phyloP scores from a whole-genome alignment of 345 rosid genomes.

The Populus euphratica region DNA sequence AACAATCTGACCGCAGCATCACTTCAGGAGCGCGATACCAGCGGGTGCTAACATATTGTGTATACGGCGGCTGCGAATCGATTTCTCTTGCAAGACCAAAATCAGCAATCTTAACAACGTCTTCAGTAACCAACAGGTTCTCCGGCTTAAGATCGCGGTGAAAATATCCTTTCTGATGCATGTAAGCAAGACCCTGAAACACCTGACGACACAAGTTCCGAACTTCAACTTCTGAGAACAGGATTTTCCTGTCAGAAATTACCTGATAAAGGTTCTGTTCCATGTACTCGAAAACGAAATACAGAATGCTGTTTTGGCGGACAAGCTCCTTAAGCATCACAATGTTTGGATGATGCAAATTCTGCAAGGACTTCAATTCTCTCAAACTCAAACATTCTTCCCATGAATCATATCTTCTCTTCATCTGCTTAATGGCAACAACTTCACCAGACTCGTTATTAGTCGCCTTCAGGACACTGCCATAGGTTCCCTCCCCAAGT shows the following conservation, averaged over 20 bases:
- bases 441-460: slow-evolving; percentile 80
- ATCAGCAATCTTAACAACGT: slow-evolving; percentile 82
- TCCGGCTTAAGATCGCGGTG: slow-evolving; percentile 99
- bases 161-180: slow-evolving; percentile 90
- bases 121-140: slow-evolving; percentile 74
- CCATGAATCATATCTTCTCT: slow-evolving; percentile 89
- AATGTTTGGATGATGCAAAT: slow-evolving; percentile 87
- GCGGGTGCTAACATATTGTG: slow-evolving; percentile 89
- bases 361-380: slow-evolving; percentile 89
- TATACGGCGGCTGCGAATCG: slow-evolving; percentile 74
- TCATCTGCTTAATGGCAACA: slow-evolving; percentile 94
- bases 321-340: slow-evolving; percentile 96
- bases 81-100: slow-evolving; percentile 95
- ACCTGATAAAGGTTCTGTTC: slow-evolving; percentile 89
- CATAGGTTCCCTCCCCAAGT: slow-evolving; percentile 97
- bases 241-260: slow-evolving; percentile 69
- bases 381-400: slow-evolving; percentile 86
- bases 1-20: slow-evolving; percentile 69
- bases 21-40: slow-evolving; percentile 99
- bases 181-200: slow-evolving; percentile 88
- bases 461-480: slow-evolving; percentile 85
- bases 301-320: slow-evolving; percentile 72
- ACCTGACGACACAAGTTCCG: slow-evolving; percentile 96
- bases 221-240: slow-evolving; percentile 67
- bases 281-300: slow-evolving; percentile 92